Conservation (phyloP, 1,284 basidiomycete genomes). For the Irpex sp. region DNA sequence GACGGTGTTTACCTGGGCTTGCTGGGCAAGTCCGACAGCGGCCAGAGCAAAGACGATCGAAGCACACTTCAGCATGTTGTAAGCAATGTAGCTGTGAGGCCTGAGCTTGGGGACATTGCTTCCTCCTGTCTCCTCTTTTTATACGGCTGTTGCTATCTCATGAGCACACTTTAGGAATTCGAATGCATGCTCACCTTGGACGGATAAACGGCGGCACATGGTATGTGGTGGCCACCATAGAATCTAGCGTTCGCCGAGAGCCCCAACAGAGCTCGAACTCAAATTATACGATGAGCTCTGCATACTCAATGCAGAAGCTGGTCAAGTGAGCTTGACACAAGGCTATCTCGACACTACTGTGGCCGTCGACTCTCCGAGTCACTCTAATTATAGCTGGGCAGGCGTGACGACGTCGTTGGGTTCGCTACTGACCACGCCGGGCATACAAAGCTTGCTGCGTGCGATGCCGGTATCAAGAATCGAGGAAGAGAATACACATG, state of each 20-base stretch:
- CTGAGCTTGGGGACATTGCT: neutral
- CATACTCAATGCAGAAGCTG: neutral
- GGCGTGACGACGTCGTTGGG: neutral
- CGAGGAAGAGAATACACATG: neutral
- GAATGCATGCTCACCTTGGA: too few relatives aligned
- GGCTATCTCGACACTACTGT: neutral
- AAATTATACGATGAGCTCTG: neutral
- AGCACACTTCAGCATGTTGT: constrained; percentile 22
- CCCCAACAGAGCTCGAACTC: too few relatives aligned
- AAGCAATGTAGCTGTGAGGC: neutral
- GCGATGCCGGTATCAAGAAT: neutral
- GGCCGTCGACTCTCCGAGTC: neutral
- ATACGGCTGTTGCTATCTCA: neutral
- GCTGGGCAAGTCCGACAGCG: constrained; percentile 20
- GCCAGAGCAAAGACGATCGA: constrained; percentile 19
- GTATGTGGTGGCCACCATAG: neutral
- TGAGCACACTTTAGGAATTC: neutral
- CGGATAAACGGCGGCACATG: neutral
- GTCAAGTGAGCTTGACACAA: neutral
- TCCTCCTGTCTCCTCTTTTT: neutral
- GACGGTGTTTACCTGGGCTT: constrained; percentile 7
- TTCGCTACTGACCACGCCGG: neutral
- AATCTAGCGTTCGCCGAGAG: neutral
- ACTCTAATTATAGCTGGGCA: neutral
- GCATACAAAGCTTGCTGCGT: neutral